Conservation (phyloP, 306 rosid genomes). For the Dalbergia cultrata region DNA sequence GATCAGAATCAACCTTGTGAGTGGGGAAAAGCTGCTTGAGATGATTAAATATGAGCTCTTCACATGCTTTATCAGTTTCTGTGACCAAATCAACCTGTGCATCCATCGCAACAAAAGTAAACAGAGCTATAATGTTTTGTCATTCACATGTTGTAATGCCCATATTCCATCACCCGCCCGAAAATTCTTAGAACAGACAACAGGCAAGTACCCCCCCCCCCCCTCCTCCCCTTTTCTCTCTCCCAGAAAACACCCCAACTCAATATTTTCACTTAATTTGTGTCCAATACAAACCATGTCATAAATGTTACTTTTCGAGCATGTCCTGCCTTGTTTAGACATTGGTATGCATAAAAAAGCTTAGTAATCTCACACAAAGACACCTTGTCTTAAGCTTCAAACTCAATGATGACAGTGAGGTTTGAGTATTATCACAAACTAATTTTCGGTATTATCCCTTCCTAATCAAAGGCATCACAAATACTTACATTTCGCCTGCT, state of each 20-base stretch:
- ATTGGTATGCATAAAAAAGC: too few relatives aligned
- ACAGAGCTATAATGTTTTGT: slow-evolving; percentile 5
- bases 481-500: neutral
- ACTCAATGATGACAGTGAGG: neutral
- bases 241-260: too few relatives aligned
- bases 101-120: slow-evolving; percentile 46
- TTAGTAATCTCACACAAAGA: neutral
- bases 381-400: neutral
- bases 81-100: slow-evolving; percentile 96
- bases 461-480: neutral
- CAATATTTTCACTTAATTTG: neutral
- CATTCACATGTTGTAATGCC: slow-evolving; percentile 4
- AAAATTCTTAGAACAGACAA: slow-evolving; percentile 19
- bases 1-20: slow-evolving; percentile 69
- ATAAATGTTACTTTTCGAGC: neutral
- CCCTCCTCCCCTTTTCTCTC: neutral
- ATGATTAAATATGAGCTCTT: slow-evolving; percentile 83
- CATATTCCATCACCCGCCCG: neutral
- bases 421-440: neutral
- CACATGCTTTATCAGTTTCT: slow-evolving; percentile 98
- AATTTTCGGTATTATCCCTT: neutral
- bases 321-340: neutral
- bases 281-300: neutral
- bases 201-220: neutral
- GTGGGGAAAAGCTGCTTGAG: slow-evolving; percentile 84